Evolutionary conservation across 2,329 filamentous ascomycete genomes (phyloP).

Genomic region (Alternaria triticina): DNA sequence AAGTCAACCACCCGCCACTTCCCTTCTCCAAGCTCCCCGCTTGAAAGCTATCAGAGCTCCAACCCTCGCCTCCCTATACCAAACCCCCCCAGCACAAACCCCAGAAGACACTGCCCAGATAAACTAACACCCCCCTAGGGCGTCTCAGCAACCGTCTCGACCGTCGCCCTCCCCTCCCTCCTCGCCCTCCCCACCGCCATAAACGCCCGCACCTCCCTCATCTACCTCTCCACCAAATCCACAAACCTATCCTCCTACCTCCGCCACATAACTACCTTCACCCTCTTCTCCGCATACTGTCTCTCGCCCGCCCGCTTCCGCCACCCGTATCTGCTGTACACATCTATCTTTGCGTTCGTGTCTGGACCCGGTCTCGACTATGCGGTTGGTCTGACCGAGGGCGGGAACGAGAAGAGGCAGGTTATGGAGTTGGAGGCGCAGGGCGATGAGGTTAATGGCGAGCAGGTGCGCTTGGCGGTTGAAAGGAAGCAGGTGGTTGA

Average conservation of each 20-base stretch:
- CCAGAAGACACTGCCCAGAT: background rate
- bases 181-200: conserved; percentile 79
- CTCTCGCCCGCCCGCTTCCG: conserved; percentile 76
- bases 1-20: conserved; percentile 50
- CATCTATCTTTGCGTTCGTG: conserved; percentile 68
- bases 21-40: conserved; percentile 4
- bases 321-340: conserved; percentile 92
- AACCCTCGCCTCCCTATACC: background rate
- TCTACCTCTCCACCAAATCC: conserved; percentile 66
- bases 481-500: conserved; percentile 52
- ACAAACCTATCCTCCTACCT: conserved; percentile 65
- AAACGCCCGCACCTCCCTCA: conserved; percentile 65
- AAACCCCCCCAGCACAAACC: background rate
- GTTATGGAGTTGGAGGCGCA: conserved; percentile 40
- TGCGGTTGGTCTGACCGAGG: conserved; percentile 34
- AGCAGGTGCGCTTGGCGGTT: conserved; percentile 56
- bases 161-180: conserved; percentile 79
- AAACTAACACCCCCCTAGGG: conserved; percentile 63
- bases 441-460: conserved; percentile 56
- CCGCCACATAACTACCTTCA: conserved; percentile 69
- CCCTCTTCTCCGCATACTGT: conserved; percentile 78
- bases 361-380: conserved; percentile 52
- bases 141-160: conserved; percentile 82
- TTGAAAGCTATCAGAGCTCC: conserved; percentile 8
- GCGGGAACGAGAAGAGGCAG: conserved; percentile 30